Evolutionary conservation across 2,329 filamentous ascomycete genomes (phyloP).

Genomic region (Knufia petricola): DNA sequence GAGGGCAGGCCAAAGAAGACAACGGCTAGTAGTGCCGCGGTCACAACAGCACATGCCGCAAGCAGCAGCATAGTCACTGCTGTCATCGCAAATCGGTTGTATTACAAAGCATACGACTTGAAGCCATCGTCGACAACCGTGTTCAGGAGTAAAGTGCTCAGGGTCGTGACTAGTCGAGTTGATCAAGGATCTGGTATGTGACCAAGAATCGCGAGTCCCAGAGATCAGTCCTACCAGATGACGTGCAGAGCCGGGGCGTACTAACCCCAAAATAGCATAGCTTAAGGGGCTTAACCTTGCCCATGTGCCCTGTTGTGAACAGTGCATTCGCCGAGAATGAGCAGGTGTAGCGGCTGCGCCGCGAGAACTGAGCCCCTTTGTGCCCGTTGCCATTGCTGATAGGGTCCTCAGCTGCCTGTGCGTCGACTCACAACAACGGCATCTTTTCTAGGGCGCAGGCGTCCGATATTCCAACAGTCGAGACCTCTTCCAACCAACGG

Average conservation of each 20-base stretch:
- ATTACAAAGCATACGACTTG: neutral
- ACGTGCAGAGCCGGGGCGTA: neutral
- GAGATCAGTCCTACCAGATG: neutral
- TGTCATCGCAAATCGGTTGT: neutral
- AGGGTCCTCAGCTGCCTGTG: neutral
- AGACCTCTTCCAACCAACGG: too few species aligned
- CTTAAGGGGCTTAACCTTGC: neutral
- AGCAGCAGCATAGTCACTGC: slow-evolving; percentile 19
- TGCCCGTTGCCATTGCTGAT: neutral
- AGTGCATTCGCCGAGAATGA: too few species aligned
- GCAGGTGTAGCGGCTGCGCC: neutral
- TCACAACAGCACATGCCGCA: slow-evolving; percentile 30
- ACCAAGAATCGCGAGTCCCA: neutral
- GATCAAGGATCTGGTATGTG: neutral
- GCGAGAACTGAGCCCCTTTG: neutral
- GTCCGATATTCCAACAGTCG: neutral
- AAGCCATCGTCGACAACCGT: too few species aligned
- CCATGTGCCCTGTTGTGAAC: neutral
- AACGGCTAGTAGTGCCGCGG: slow-evolving; percentile 33
- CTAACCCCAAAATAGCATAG: neutral
- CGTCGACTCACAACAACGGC: neutral
- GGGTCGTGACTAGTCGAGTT: neutral
- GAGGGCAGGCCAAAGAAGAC: slow-evolving; percentile 42
- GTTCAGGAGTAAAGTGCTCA: too few species aligned
- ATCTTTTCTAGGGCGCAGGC: slow-evolving; percentile 1